These are phyloP conservation scores for Vitis labrusca DNA, from an alignment of 164 flowering plant species.

Conservation along the genomic window DNA sequence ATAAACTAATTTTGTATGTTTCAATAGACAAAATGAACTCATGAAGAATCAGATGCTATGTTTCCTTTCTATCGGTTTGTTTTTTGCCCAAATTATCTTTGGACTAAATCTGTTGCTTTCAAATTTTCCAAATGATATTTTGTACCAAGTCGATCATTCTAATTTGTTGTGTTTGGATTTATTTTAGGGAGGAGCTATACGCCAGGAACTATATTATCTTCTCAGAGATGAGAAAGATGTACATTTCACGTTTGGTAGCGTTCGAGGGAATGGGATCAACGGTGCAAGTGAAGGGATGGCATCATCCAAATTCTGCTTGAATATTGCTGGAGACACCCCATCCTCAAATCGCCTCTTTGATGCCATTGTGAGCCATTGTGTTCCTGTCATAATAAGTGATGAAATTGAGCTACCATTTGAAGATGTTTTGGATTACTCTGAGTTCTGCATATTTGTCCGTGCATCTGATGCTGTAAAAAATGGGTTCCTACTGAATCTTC, in stretches of 20 bases:
- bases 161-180: slow-evolving; percentile 1
- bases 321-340: slow-evolving; percentile 95
- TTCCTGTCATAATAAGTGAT: slow-evolving; percentile 89
- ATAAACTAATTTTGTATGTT: no score
- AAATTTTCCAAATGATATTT: neutral
- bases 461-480: slow-evolving; percentile 64
- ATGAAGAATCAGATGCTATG: no score
- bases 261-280: slow-evolving; percentile 49
- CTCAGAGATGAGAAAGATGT: slow-evolving; percentile 86
- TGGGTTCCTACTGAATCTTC: slow-evolving; percentile 62
- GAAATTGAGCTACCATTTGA: slow-evolving; percentile 93
- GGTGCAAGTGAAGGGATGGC: slow-evolving; percentile 77
- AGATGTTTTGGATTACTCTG: slow-evolving; percentile 77
- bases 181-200: slow-evolving; percentile 75
- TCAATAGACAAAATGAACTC: no score
- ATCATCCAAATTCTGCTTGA: slow-evolving; percentile 82
- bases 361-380: slow-evolving; percentile 83
- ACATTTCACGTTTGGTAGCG: slow-evolving; percentile 74
- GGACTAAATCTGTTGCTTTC: neutral
- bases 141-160: neutral
- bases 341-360: slow-evolving; percentile 93
- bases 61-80: no score
- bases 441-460: slow-evolving; percentile 69
- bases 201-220: slow-evolving; percentile 82
- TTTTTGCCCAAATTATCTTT: neutral